Evolutionary conservation across 257 asterid species (phyloP).

Genomic region (Gynochthodes officinalis): DNA sequence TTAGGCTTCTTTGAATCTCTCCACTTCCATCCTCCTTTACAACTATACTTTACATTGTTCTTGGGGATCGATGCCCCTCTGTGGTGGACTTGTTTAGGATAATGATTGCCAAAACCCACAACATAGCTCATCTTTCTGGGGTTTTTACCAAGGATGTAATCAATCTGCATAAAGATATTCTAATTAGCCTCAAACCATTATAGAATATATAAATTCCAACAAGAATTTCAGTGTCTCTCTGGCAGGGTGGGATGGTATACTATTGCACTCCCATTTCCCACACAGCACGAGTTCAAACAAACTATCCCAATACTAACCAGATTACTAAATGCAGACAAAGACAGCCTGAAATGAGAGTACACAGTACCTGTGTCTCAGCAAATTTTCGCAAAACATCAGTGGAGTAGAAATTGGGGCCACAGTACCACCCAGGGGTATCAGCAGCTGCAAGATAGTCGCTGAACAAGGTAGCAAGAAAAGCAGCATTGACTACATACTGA

Average conservation of each 20-base stretch:
- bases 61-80: slow-evolving; percentile 94
- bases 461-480: slow-evolving; percentile 78
- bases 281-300: neutral
- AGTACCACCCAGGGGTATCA: slow-evolving; percentile 95
- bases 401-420: slow-evolving; percentile 93
- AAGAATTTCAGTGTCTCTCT: neutral
- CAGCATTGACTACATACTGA: slow-evolving; percentile 89
- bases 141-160: slow-evolving; percentile 86
- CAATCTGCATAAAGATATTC: slow-evolving; percentile 34
- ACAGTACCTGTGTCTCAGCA: slow-evolving; percentile 79
- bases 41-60: slow-evolving; percentile 63
- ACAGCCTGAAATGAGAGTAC: neutral
- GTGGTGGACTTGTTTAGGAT: slow-evolving; percentile 89
- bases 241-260: neutral
- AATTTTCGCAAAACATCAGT: slow-evolving; percentile 71
- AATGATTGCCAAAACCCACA: slow-evolving; percentile 77
- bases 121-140: slow-evolving; percentile 95
- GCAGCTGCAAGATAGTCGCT: slow-evolving; percentile 90
- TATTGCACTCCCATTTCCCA: neutral
- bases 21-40: slow-evolving; percentile 96
- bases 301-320: neutral
- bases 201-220: neutral
- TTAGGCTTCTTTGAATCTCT: slow-evolving; percentile 73
- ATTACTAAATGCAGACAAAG: neutral
- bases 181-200: slow-evolving; percentile 3